Conservation (phyloP, 306 rosid genomes). For the Cucumis hystrix region DNA sequence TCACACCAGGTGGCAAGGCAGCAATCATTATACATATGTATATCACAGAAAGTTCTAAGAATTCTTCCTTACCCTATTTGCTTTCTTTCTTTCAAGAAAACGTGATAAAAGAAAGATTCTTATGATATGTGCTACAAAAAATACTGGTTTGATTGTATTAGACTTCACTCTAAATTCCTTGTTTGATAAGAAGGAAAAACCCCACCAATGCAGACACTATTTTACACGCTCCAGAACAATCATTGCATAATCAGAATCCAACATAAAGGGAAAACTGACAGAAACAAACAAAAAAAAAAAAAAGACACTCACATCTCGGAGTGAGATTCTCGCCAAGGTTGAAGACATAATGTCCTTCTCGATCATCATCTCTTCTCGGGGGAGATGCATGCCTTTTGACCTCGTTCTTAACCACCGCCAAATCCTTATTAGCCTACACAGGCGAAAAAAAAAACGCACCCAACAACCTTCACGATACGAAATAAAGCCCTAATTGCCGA, state of each 20-base stretch:
- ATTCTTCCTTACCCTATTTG: neutral
- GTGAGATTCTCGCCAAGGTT: conserved; percentile 90
- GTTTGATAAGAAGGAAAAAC: neutral
- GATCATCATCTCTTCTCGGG: conserved; percentile 82
- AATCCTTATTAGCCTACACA: conserved; percentile 40
- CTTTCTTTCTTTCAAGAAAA: neutral
- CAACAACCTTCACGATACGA: neutral
- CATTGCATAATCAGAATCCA: neutral
- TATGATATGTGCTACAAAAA: neutral
- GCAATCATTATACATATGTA: neutral
- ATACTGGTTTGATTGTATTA: neutral
- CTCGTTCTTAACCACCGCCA: conserved; percentile 28
- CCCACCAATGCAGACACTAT: neutral
- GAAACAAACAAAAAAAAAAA: neutral
- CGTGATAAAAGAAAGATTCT: neutral
- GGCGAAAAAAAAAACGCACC: conserved; percentile 6
- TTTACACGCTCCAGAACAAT: neutral
- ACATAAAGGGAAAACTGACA: neutral
- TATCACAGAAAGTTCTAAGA: neutral
- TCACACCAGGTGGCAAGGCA: neutral
- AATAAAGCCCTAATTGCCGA: neutral
- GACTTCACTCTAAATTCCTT: neutral
- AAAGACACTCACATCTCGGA: conserved; percentile 56
- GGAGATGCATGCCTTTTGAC: conserved; percentile 49
- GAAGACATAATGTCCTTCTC: conserved; percentile 82